Conservation (phyloP, 768 basidiomycete genomes). For the Sporobolomyces roseus region DNA sequence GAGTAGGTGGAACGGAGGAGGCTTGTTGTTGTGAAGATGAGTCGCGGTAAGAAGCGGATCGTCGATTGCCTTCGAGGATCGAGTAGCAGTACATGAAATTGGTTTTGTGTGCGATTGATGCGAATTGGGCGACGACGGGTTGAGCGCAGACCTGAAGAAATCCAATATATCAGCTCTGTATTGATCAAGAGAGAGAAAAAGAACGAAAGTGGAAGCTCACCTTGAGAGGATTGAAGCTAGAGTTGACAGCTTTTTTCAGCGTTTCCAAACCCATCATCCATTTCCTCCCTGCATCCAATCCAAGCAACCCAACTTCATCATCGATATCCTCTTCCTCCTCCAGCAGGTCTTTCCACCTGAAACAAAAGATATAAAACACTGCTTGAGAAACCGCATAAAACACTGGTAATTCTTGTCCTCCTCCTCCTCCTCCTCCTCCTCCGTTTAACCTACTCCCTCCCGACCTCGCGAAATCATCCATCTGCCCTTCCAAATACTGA, state of each 20-base stretch:
- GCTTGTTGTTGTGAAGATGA: not conserved
- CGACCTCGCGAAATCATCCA: constrained; percentile 56
- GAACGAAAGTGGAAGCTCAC: constrained; percentile 51
- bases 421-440: not conserved
- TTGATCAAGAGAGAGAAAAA: not conserved
- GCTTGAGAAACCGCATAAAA: constrained; percentile 92
- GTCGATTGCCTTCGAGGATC: constrained; percentile 81
- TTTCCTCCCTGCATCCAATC: constrained; percentile 53
- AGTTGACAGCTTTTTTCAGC: constrained; percentile 72
- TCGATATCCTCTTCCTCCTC: constrained; percentile 57
- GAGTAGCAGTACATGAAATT: constrained; percentile 92
- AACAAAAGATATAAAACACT: constrained; percentile 94
- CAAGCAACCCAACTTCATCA: constrained; percentile 53
- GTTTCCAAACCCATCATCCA: constrained; percentile 82
- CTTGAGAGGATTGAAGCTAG: constrained; percentile 83
- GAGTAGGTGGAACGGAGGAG: constrained; percentile 2
- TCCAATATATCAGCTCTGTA: not conserved
- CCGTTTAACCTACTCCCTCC: not conserved
- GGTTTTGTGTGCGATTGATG: constrained; percentile 82
- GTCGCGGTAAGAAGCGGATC: constrained; percentile 50
- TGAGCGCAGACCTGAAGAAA: constrained; percentile 74
- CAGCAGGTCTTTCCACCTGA: constrained; percentile 83
- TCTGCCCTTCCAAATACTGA: constrained; percentile 69
- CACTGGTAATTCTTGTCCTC: constrained; percentile 53
- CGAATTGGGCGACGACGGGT: constrained; percentile 88